Conservation (phyloP, 1,284 basidiomycete genomes). For the Pyrrhoderma noxium region DNA sequence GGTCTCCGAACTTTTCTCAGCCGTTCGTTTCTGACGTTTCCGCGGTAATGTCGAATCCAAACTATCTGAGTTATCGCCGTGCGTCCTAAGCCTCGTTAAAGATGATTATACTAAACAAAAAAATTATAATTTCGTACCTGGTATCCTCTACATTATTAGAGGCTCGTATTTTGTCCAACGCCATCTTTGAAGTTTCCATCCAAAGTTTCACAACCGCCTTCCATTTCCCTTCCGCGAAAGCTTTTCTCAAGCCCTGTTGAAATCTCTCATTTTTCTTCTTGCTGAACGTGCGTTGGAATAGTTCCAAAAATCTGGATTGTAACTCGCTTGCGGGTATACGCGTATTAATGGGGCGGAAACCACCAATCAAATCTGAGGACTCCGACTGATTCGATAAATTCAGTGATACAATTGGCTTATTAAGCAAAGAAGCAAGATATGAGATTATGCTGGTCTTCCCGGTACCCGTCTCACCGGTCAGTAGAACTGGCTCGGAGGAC, state of each 20-base stretch:
- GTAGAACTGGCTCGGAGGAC: conserved; percentile 77
- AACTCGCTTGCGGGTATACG: conserved; percentile 70
- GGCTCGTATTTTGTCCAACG: conserved; percentile 50
- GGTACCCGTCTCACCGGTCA: conserved; percentile 98
- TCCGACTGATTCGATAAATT: conserved; percentile 98
- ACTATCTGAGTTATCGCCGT: conserved; percentile 23
- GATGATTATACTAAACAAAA: too few relatives aligned
- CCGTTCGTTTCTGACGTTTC: conserved; percentile 70
- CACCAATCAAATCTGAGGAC: conserved; percentile 89
- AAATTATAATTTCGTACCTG: conserved; percentile 32
- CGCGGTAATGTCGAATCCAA: conserved; percentile 45
- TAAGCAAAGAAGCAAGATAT: conserved; percentile 78
- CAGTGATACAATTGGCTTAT: conserved; percentile 75
- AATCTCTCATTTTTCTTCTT: conserved; percentile 86
- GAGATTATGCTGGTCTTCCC: conserved; percentile 95
- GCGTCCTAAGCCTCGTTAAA: conserved; percentile 1
- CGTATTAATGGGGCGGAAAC: conserved; percentile 92
- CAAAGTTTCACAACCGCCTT: conserved; percentile 78
- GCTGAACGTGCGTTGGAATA: conserved; percentile 89
- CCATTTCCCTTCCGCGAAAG: conserved; percentile 83
- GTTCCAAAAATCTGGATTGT: conserved; percentile 71
- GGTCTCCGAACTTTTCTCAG: conserved; percentile 37
- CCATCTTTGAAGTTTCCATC: conserved; percentile 72
- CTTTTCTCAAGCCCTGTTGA: conserved; percentile 78
- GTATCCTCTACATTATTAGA: conserved; percentile 35